phyloP scores from a whole-genome alignment of 2,329 filamentous ascomycete species.

The Gliomastix tumulicola region DNA sequence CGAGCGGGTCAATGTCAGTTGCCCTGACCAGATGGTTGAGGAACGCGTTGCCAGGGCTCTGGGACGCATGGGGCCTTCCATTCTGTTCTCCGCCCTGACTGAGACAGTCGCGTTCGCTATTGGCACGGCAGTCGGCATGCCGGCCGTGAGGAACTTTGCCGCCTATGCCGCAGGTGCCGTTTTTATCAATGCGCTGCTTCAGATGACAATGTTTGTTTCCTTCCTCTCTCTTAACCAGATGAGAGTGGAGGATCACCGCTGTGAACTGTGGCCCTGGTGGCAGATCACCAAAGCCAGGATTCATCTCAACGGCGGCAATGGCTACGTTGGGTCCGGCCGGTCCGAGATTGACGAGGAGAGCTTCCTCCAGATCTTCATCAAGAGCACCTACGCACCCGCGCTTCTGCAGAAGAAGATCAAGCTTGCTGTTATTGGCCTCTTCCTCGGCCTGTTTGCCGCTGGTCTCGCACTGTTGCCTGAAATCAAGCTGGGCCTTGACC shows the following conservation, averaged over 20 bases:
- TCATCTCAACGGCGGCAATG: constrained; percentile 52
- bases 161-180: constrained; percentile 94
- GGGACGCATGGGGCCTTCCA: constrained; percentile 95
- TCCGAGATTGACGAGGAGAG: constrained; percentile 77
- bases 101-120: constrained; percentile 92
- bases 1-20: constrained; percentile 85
- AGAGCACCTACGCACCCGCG: constrained; percentile 78
- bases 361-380: constrained; percentile 77
- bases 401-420: constrained; percentile 79
- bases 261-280: constrained; percentile 88
- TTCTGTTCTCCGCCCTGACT: constrained; percentile 87
- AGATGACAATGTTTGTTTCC: constrained; percentile 95
- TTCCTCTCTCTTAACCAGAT: constrained; percentile 86
- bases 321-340: constrained; percentile 45
- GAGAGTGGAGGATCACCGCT: constrained; percentile 79
- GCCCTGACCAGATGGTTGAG: constrained; percentile 82
- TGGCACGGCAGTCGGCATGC: constrained; percentile 93
- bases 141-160: constrained; percentile 94
- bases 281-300: constrained; percentile 68
- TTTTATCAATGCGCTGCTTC: constrained; percentile 92
- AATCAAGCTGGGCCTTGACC: constrained; percentile 82
- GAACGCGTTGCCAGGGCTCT: constrained; percentile 79
- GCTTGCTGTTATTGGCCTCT: constrained; percentile 66
- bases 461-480: constrained; percentile 78
- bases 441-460: constrained; percentile 81